Percentiles rank a stretch among this genome's conserved stretches.
Conservation (phyloP, 768 basidiomycete genomes). For the Lanmaoa rubissima region DNA sequence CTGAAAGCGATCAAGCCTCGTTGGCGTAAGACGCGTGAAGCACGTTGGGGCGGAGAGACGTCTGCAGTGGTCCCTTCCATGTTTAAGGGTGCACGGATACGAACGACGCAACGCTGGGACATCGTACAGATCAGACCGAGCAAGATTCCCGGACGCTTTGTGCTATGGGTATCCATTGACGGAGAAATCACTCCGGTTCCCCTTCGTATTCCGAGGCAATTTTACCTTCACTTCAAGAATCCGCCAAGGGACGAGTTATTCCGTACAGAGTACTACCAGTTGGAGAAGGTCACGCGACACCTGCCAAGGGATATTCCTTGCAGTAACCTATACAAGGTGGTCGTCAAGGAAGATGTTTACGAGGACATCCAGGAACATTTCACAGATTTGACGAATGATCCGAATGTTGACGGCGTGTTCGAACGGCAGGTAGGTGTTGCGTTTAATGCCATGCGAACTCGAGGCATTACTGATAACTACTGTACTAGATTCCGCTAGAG, state of each 20-base stretch:
- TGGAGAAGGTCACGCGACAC: constrained; percentile 70
- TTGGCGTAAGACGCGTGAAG: constrained; percentile 66
- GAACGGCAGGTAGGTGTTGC: constrained; percentile 73
- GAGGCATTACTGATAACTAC: not conserved
- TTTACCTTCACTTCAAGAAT: constrained; percentile 87
- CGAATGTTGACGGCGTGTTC: constrained; percentile 92
- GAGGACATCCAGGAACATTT: constrained; percentile 87
- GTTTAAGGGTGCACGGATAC: constrained; percentile 62
- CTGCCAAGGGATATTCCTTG: constrained; percentile 79
- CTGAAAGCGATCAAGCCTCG: constrained; percentile 70
- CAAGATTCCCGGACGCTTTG: constrained; percentile 75
- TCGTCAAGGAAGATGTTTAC: constrained; percentile 81
- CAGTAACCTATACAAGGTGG: constrained; percentile 77
- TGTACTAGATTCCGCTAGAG: constrained; percentile 69
- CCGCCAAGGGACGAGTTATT: constrained; percentile 66
- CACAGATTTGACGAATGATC: constrained; percentile 87
- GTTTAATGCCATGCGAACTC: not conserved
- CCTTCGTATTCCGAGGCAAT: constrained; percentile 85
- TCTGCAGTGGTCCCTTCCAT: constrained; percentile 62
- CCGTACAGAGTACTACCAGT: constrained; percentile 62
- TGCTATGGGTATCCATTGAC: constrained; percentile 85
- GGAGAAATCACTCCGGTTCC: constrained; percentile 75
- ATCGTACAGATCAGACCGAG: constrained; percentile 86
- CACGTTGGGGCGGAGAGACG: constrained; percentile 41
- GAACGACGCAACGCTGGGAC: constrained; percentile 79